Evolutionary conservation across 2,329 filamentous ascomycete genomes (phyloP), one percentile per base, ranked within the genome.

Genomic region (Acarospora socialis): DNA sequence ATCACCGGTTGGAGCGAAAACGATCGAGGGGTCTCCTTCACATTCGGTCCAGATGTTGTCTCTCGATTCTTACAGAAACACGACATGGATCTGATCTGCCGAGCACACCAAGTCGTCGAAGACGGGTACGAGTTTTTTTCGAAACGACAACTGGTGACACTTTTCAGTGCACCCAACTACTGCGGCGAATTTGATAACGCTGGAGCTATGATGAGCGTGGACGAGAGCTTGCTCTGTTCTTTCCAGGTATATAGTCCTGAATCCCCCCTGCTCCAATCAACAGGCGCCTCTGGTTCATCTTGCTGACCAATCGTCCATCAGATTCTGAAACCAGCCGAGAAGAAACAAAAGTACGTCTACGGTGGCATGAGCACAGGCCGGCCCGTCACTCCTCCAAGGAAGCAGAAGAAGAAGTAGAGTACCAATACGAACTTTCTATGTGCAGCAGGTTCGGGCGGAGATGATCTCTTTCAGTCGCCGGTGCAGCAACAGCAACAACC

Each of bases 81-180:
- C 59, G 90, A 98, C 63, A 95, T 98, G 87, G 90, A 98, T 52
- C 70, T 98, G 52, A 95, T 98, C 57, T 98, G 90, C 63, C 82
- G 90, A 59, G 90, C 90, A 43, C 90, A 98, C 61, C 87, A 95
- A 62, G 90, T 95, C 43, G 90, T 98, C 35, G 90, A 98, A 62
- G 90, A 98, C 50, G 90, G 90, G 35, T 98, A 98, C 63, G 90
- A 98, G 59, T 98, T 98, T 69, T 98, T 98, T 68, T 93, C 84
- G 40, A 95, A 95, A 66, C 78, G 90, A 48, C 87, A 95, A 60
- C 68, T 98, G 43, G 90, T 98, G 42, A 98, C 90, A 36, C 68
- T 98, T 37, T 98, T 98, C 68, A 93, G 83, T 53, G 90, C 90
- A 32, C 90, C 90, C 46, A 98, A 98, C 66, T 98, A 98, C 68